Conservation (phyloP, 1,284 basidiomycete species). For the Marasmius sp. region DNA sequence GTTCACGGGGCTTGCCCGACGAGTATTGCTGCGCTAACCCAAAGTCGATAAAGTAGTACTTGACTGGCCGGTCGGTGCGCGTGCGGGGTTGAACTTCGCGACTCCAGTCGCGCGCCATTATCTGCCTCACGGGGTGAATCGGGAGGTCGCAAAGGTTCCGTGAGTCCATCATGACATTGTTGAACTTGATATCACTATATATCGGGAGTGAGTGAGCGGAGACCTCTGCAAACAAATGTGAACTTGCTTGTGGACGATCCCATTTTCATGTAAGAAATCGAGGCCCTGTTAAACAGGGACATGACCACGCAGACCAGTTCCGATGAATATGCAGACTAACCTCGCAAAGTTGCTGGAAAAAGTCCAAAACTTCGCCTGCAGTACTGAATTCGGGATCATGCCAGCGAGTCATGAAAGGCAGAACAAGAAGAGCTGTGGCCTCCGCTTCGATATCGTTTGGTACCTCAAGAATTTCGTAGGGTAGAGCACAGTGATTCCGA, state of each 20-base stretch:
- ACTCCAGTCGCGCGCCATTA: conserved; percentile 16
- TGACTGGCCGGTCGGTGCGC: conserved; percentile 25
- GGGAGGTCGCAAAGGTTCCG: conserved; percentile 21
- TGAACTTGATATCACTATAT: conserved; percentile 29
- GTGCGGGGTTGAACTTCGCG: conserved; percentile 19
- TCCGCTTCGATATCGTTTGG: conserved; percentile 8
- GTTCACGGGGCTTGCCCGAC: not conserved
- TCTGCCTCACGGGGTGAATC: conserved; percentile 21
- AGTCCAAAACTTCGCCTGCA: not conserved
- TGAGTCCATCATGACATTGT: conserved; percentile 39
- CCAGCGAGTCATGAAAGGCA: not conserved
- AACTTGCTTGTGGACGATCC: conserved; percentile 28
- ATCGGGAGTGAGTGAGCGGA: not conserved
- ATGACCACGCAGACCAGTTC: not conserved
- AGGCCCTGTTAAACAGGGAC: conserved; percentile 23
- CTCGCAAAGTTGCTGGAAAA: not conserved
- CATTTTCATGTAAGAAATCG: conserved; percentile 27
- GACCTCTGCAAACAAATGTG: not conserved
- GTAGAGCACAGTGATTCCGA: conserved; percentile 26
- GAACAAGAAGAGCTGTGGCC: not conserved
- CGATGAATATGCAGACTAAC: not conserved
- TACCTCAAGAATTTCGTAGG: conserved; percentile 20
- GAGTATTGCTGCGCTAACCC: conserved; percentile 27
- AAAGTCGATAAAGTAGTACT: conserved; percentile 31
- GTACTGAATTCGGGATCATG: not conserved